A percentile compares a stretch with the other conserved stretches of the same genome.
Conservation (phyloP, 371 early-diverging fungal genomes). For the Mortierella sp. region DNA sequence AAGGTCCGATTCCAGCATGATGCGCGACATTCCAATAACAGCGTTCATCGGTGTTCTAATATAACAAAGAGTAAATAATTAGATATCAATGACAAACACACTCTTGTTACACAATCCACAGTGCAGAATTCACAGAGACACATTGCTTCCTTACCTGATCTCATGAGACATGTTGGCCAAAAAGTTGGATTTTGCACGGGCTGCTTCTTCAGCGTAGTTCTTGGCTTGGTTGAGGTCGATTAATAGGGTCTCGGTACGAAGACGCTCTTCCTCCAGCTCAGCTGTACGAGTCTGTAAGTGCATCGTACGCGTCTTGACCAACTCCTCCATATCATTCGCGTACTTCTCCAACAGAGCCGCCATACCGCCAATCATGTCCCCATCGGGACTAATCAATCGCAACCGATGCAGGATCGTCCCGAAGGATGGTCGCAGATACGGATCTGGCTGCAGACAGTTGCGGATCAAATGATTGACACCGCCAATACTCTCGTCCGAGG, state of each 20-base stretch:
- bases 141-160: slow-evolving; percentile 28
- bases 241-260: slow-evolving; percentile 56
- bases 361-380: slow-evolving; percentile 69
- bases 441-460: slow-evolving; percentile 60
- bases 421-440: slow-evolving; percentile 57
- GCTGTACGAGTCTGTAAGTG: slow-evolving; percentile 66
- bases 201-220: slow-evolving; percentile 67
- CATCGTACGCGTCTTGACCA: slow-evolving; percentile 64
- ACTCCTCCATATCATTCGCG: slow-evolving; percentile 68
- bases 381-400: slow-evolving; percentile 63
- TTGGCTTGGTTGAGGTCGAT: slow-evolving; percentile 64
- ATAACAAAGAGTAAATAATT: background rate
- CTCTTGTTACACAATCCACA: background rate
- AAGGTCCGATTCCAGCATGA: slow-evolving; percentile 74
- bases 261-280: slow-evolving; percentile 66
- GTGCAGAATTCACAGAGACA: background rate
- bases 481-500: slow-evolving; percentile 60
- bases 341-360: slow-evolving; percentile 67
- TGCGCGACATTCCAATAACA: slow-evolving; percentile 77
- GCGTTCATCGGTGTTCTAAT: slow-evolving; percentile 67
- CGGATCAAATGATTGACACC: slow-evolving; percentile 61
- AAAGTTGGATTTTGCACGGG: slow-evolving; percentile 66
- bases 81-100: background rate
- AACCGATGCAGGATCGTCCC: slow-evolving; percentile 58
- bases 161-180: slow-evolving; percentile 78